phyloP scores from a whole-genome alignment of 2,329 filamentous ascomycete genomes.

The Cladosporium halotolerans region DNA sequence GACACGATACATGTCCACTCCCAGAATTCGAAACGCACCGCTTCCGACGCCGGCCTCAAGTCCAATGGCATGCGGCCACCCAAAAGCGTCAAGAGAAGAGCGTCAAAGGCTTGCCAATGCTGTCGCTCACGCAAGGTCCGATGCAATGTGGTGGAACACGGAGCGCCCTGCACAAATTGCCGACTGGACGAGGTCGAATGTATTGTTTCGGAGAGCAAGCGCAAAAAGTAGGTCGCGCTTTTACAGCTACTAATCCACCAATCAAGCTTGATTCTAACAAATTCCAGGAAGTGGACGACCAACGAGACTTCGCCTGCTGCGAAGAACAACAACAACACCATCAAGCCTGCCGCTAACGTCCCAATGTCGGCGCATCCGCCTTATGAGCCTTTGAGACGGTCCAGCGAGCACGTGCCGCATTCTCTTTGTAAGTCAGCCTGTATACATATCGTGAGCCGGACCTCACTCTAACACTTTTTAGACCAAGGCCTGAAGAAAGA shows the following conservation, averaged over 20 bases:
- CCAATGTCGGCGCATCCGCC: conserved; percentile 29
- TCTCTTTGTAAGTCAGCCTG: conserved; percentile 50
- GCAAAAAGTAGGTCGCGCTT: conserved; percentile 66
- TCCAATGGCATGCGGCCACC: conserved; percentile 40
- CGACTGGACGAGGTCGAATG: conserved; percentile 73
- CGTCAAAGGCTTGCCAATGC: conserved; percentile 84
- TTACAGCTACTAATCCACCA: background rate
- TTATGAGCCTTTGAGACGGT: conserved; percentile 24
- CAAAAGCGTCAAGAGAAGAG: conserved; percentile 69
- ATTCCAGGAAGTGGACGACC: conserved; percentile 32
- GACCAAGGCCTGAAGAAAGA: conserved; percentile 25
- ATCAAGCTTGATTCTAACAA: background rate
- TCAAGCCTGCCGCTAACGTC: conserved; percentile 16
- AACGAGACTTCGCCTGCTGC: conserved; percentile 16
- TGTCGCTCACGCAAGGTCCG: conserved; percentile 86
- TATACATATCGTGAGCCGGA: background rate
- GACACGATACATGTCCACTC: conserved; percentile 20
- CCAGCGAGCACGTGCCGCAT: conserved; percentile 52
- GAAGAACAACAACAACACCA: conserved; percentile 16
- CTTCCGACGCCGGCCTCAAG: conserved; percentile 50
- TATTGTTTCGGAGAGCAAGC: conserved; percentile 63
- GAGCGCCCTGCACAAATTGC: conserved; percentile 82
- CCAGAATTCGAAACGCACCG: conserved; percentile 47
- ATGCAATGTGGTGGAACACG: conserved; percentile 85
- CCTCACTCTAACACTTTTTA: conserved; percentile 8